phyloP scores from a whole-genome alignment of 305 asterid genomes.

The Fraxinus xanthoxyloides region DNA sequence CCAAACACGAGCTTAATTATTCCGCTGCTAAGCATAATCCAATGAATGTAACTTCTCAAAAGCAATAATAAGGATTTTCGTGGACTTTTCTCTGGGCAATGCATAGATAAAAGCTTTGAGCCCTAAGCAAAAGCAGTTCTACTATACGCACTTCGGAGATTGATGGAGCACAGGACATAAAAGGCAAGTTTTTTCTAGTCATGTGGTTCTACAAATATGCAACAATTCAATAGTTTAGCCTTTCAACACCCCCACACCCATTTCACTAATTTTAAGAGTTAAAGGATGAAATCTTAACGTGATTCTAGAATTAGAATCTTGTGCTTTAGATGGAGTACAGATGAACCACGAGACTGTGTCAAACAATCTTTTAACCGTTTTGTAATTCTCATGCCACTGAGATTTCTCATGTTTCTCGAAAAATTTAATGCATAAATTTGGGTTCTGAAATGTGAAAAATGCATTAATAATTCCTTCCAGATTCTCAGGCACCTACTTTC shows the following conservation, averaged over 20 bases:
- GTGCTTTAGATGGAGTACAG: not conserved
- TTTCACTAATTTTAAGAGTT: not conserved
- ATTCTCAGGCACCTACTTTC: not conserved
- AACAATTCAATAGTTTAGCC: not conserved
- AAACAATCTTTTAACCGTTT: not conserved
- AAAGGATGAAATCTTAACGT: not conserved
- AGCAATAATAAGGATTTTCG: not conserved
- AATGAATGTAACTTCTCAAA: not conserved
- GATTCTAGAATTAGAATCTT: constrained; percentile 2
- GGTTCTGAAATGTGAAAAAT: not conserved
- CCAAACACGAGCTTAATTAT: not conserved
- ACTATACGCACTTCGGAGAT: not conserved
- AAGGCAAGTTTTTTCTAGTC: not conserved
- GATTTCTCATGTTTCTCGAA: not conserved
- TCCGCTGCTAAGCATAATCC: not conserved
- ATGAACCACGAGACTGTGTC: not conserved
- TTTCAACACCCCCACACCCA: not conserved
- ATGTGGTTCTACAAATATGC: not conserved
- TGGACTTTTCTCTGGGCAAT: not conserved
- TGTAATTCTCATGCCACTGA: not conserved
- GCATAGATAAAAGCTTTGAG: constrained; percentile 1
- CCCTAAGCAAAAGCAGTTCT: not conserved
- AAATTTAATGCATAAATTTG: not conserved
- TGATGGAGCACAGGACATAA: not conserved
- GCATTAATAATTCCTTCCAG: not conserved